A percentile compares a stretch with the other conserved stretches of the same genome.
These are phyloP conservation scores for Penicillium coffeae DNA, from an alignment of 495 filamentous ascomycete genomes.

Conservation along the genomic window DNA sequence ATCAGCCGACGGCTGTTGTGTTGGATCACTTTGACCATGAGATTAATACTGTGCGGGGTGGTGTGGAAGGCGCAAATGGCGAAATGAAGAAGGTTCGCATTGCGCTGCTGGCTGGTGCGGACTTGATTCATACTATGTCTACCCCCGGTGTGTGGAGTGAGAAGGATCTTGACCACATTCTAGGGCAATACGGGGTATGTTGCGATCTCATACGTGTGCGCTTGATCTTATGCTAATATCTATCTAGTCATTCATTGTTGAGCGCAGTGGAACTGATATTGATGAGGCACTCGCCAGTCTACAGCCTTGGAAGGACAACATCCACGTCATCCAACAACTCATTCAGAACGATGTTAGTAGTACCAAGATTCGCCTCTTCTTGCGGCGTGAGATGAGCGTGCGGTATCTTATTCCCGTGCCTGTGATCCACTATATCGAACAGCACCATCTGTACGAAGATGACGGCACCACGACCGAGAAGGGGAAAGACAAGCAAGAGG, in stretches of 20 bases:
- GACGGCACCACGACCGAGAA: conserved; percentile 46
- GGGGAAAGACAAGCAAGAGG: conserved; percentile 31
- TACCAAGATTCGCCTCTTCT: conserved; percentile 82
- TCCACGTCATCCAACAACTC: conserved; percentile 82
- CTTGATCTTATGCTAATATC: not conserved
- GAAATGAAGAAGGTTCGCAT: conserved; percentile 59
- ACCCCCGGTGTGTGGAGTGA: conserved; percentile 73
- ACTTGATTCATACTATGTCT: conserved; percentile 84
- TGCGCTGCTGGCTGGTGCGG: conserved; percentile 73
- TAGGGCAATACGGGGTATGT: conserved; percentile 71
- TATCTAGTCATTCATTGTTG: conserved; percentile 71
- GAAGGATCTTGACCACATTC: conserved; percentile 79
- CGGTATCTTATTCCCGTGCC: conserved; percentile 60
- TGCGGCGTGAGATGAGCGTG: conserved; percentile 76
- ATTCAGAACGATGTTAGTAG: conserved; percentile 88
- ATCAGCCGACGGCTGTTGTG: conserved; percentile 84
- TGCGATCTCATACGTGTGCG: not conserved
- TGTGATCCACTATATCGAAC: conserved; percentile 75
- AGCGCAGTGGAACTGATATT: conserved; percentile 85
- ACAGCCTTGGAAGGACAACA: conserved; percentile 71
- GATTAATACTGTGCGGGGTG: conserved; percentile 73
- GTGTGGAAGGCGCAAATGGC: conserved; percentile 64
- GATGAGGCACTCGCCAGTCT: conserved; percentile 74
- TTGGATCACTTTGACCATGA: conserved; percentile 86
- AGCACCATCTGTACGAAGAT: conserved; percentile 69